A percentile compares a stretch with the other conserved stretches of the same genome.
phyloP scores from a whole-genome alignment of 352 stramenopile genomes.

The Discostella stelligera region DNA sequence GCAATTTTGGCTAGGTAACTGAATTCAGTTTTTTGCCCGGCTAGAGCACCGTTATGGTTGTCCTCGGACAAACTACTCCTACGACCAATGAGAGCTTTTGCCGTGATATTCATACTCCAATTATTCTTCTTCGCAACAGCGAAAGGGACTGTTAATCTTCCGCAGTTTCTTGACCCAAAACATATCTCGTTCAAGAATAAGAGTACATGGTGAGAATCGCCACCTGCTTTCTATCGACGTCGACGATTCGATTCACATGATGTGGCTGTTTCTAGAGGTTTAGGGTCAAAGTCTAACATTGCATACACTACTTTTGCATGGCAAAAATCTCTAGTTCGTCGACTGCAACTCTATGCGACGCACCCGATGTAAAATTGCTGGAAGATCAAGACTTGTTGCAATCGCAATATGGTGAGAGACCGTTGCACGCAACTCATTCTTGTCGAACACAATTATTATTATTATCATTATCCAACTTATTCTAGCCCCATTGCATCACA shows the following conservation, averaged over 20 bases:
- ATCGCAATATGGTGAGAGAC: conserved; percentile 27
- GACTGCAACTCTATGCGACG: conserved; percentile 14
- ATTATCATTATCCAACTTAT: conserved; percentile 2
- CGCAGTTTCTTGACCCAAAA: conserved; percentile 34
- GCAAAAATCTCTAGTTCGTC: not conserved
- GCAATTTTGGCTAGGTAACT: too few relatives aligned
- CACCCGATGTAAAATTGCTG: conserved; percentile 14
- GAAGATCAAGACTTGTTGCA: conserved; percentile 21
- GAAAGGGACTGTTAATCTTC: conserved; percentile 28
- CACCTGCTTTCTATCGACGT: not conserved
- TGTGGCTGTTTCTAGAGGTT: not conserved
- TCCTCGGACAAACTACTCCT: too few relatives aligned
- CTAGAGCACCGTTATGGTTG: too few relatives aligned
- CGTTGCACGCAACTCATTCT: not conserved
- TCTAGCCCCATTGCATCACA: too few relatives aligned
- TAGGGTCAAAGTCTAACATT: not conserved
- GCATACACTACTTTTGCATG: not conserved
- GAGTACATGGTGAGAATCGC: conserved; percentile 10
- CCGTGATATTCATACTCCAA: not conserved
- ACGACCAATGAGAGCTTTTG: conserved; percentile 13
- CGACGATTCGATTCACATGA: too few relatives aligned
- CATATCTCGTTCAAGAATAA: conserved; percentile 20
- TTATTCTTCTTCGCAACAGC: not conserved
- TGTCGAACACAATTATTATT: not conserved
- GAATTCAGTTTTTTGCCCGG: too few relatives aligned